Evolutionary conservation across 805 yeast genomes (phyloP).

Genomic region (Lachancea dasiensis): DNA sequence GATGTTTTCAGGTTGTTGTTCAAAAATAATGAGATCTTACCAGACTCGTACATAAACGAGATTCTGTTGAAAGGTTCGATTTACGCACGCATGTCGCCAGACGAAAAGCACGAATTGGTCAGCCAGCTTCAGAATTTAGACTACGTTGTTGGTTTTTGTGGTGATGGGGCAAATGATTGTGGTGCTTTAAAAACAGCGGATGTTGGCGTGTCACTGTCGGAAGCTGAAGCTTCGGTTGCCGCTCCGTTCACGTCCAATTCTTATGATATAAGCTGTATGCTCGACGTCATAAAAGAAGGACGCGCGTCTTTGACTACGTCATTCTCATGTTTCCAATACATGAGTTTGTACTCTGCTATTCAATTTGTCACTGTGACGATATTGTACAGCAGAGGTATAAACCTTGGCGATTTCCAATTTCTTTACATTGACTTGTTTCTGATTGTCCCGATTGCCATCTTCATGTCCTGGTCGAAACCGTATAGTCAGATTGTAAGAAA

Average conservation of each 20-base stretch:
- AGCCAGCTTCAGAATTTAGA: constrained; percentile 78
- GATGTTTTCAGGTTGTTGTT: constrained; percentile 79
- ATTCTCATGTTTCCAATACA: constrained; percentile 94
- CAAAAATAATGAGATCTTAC: constrained; percentile 32
- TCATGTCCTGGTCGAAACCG: constrained; percentile 97
- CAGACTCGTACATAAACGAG: constrained; percentile 41
- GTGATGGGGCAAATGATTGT: constrained; percentile 99
- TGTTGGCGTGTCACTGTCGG: constrained; percentile 91
- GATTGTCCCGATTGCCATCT: constrained; percentile 90
- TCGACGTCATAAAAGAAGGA: constrained; percentile 89
- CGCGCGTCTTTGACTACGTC: constrained; percentile 92
- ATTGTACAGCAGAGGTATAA: constrained; percentile 80
- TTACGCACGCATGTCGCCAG: constrained; percentile 98
- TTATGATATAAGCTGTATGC: constrained; percentile 89
- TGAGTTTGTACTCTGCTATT: constrained; percentile 95
- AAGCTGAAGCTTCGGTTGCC: constrained; percentile 98
- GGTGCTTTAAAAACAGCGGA: constrained; percentile 98
- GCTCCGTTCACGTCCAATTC: constrained; percentile 93
- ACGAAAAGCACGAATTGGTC: constrained; percentile 94
- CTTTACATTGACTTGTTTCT: constrained; percentile 86
- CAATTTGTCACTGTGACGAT: constrained; percentile 87
- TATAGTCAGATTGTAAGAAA: constrained; percentile 51
- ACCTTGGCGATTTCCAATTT: constrained; percentile 95
- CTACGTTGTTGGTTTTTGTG: constrained; percentile 94
- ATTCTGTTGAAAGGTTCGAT: constrained; percentile 69